Percentiles rank a stretch among this genome's conserved stretches.
Evolutionary conservation across 768 basidiomycete species (phyloP).

Genomic region (Pulveroboletus ravenelii): DNA sequence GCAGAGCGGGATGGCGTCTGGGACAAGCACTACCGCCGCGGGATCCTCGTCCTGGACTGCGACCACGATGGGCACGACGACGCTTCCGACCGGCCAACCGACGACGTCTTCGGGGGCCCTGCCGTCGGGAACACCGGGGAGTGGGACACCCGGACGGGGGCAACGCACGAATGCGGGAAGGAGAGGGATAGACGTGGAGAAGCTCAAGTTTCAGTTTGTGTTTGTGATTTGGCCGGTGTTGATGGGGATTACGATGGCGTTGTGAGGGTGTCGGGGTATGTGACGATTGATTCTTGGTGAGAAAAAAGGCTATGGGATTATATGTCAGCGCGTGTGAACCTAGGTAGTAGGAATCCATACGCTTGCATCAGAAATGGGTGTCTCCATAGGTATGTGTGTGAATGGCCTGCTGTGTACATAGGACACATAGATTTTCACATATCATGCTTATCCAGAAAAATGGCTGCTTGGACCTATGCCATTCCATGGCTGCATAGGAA

Average conservation of each 20-base stretch:
- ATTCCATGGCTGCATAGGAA: too few relatives aligned
- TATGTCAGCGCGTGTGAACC: too few relatives aligned
- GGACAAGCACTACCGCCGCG: slow-evolving; percentile 1
- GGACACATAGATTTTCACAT: too few relatives aligned
- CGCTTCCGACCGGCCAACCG: background rate
- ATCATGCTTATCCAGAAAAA: too few relatives aligned
- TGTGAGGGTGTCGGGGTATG: slow-evolving; percentile 26
- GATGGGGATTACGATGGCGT: slow-evolving; percentile 52
- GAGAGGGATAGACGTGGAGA: slow-evolving; percentile 29
- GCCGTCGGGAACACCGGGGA: slow-evolving; percentile 9
- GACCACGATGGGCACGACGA: background rate
- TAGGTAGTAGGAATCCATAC: too few relatives aligned
- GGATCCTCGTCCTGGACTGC: slow-evolving; percentile 6
- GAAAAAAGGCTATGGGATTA: too few relatives aligned
- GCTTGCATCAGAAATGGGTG: too few relatives aligned
- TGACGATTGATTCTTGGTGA: too few relatives aligned
- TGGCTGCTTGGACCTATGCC: too few relatives aligned
- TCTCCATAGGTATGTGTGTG: too few relatives aligned
- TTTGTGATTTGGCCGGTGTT: slow-evolving; percentile 55
- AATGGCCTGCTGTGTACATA: too few relatives aligned
- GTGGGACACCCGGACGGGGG: background rate
- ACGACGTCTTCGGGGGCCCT: slow-evolving; percentile 3
- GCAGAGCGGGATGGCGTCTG: slow-evolving; percentile 1
- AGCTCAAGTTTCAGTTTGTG: slow-evolving; percentile 42
- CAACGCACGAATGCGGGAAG: slow-evolving; percentile 19